Percentiles rank a stretch among this genome's conserved stretches.
These are phyloP conservation scores for Chaetomium globosum DNA, from an alignment of 2,329 filamentous ascomycete species.

Conservation along the genomic window DNA sequence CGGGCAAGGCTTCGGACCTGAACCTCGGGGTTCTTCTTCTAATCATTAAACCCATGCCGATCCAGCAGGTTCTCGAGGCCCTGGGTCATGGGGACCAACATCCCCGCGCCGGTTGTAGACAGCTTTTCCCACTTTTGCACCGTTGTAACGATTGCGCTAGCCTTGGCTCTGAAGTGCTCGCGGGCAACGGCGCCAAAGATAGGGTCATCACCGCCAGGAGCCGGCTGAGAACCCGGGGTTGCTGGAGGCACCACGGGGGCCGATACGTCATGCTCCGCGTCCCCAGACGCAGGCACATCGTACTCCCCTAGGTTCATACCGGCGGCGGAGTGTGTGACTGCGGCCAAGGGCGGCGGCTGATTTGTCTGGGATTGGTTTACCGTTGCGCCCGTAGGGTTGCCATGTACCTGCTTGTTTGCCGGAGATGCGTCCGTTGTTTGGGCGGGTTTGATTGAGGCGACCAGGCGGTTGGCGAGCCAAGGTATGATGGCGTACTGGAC, in stretches of 20 bases:
- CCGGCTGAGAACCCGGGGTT: neutral
- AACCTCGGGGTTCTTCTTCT: neutral
- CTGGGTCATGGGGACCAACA: neutral
- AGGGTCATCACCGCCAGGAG: constrained; percentile 19
- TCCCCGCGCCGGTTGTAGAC: neutral
- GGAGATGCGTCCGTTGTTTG: neutral
- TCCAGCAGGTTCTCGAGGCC: neutral
- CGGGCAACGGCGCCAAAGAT: constrained; percentile 38
- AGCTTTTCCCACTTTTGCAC: constrained; percentile 28
- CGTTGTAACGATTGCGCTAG: constrained; percentile 29
- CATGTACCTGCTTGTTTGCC: neutral
- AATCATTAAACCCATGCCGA: constrained; percentile 5
- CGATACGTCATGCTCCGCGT: too few relatives aligned
- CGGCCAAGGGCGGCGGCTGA: neutral
- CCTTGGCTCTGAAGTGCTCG: constrained; percentile 36
- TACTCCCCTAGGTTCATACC: neutral
- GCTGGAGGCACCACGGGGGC: neutral
- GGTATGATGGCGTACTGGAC: constrained; percentile 39
- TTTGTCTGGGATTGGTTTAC: neutral
- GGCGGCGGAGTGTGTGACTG: neutral
- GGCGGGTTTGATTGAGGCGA: neutral
- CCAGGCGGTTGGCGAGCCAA: constrained; percentile 36
- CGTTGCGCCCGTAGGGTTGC: neutral
- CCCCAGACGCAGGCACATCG: neutral
- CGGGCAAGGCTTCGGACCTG: neutral